Evolutionary conservation across 768 basidiomycete species (phyloP).

Genomic region (Psilocybe sp.): DNA sequence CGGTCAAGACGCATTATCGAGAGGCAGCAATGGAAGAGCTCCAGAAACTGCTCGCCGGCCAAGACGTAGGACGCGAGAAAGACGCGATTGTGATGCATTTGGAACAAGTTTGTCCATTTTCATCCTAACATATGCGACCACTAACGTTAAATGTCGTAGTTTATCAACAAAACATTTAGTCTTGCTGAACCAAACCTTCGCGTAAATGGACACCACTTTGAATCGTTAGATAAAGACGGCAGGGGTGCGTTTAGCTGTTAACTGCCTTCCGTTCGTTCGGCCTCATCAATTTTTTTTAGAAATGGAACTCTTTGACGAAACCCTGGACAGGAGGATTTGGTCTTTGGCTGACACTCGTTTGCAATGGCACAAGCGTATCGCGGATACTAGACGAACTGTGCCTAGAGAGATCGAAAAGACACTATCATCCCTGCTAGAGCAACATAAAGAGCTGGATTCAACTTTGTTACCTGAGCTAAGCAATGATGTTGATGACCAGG

Average conservation of each 20-base stretch:
- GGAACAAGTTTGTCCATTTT: conserved; percentile 38
- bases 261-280: not conserved
- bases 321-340: conserved; percentile 80
- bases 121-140: not conserved
- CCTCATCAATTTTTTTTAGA: too few relatives aligned
- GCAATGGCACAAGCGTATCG: conserved; percentile 72
- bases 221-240: conserved; percentile 55
- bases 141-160: conserved; percentile 33
- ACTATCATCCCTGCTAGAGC: conserved; percentile 26
- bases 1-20: conserved; percentile 53
- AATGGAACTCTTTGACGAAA: conserved; percentile 83
- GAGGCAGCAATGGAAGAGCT: conserved; percentile 42
- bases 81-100: conserved; percentile 48
- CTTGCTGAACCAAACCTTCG: conserved; percentile 71
- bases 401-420: conserved; percentile 51
- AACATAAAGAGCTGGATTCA: conserved; percentile 27
- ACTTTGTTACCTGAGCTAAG: conserved; percentile 11
- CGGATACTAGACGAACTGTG: conserved; percentile 59
- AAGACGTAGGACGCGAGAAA: conserved; percentile 38
- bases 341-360: conserved; percentile 72
- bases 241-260: conserved; percentile 35
- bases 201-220: conserved; percentile 77
- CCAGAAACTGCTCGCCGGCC: conserved; percentile 41
- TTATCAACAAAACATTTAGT: conserved; percentile 58
- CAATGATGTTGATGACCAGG: conserved; percentile 17